Conservation (phyloP, 495 filamentous ascomycete species). For the Penicillium paxilli region DNA sequence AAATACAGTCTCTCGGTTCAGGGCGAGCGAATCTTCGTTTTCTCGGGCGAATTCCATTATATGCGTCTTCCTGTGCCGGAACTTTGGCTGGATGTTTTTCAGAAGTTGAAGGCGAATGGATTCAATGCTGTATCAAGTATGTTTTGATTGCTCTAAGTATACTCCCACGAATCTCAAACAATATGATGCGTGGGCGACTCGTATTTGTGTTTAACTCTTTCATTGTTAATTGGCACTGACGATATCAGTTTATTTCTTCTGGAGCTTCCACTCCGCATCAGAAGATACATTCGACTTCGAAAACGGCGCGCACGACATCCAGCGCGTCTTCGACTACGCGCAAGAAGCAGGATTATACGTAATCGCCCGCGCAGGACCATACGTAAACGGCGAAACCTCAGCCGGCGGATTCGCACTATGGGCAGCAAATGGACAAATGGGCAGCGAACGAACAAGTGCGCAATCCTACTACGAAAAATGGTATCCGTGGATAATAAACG, state of each 20-base stretch:
- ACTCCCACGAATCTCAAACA: too few relatives aligned
- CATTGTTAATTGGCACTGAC: too few relatives aligned
- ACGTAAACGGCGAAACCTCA: constrained; percentile 55
- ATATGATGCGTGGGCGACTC: too few relatives aligned
- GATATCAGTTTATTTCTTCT: constrained; percentile 58
- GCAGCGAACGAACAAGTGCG: constrained; percentile 41
- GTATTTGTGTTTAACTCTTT: too few relatives aligned
- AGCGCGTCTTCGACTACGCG: constrained; percentile 54
- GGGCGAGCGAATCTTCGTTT: constrained; percentile 56
- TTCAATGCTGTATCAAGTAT: constrained; percentile 50
- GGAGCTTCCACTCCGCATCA: constrained; percentile 53
- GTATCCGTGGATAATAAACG: constrained; percentile 44
- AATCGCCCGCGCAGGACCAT: constrained; percentile 59
- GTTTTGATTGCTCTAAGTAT: too few relatives aligned
- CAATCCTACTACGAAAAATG: constrained; percentile 40
- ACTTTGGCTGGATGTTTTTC: constrained; percentile 60
- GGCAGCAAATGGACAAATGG: constrained; percentile 53
- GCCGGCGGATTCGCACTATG: constrained; percentile 53
- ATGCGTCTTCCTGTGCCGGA: constrained; percentile 57
- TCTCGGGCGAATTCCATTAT: constrained; percentile 61
- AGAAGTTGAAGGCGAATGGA: constrained; percentile 61
- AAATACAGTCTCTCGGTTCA: constrained; percentile 58
- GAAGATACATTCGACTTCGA: constrained; percentile 55
- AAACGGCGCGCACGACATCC: constrained; percentile 54
- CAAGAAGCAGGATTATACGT: constrained; percentile 59